Evolutionary conservation across 306 rosid genomes (phyloP).

Genomic region (Medicago ruthenica): DNA sequence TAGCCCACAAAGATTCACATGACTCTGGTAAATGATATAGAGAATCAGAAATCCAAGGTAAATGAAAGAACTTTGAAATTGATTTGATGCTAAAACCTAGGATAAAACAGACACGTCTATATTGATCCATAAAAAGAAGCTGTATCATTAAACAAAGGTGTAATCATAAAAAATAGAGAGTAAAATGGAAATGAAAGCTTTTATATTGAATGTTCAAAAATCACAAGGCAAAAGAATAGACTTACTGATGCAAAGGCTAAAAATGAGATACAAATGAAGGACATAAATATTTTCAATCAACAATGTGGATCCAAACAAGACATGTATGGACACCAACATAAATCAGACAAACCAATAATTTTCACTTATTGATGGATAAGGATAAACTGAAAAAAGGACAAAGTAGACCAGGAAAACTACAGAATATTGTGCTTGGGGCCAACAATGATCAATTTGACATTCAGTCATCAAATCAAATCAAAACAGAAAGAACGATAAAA

Average conservation of each 20-base stretch:
- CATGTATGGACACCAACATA: constrained; percentile 18
- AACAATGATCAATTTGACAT: not conserved
- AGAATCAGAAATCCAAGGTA: constrained; percentile 25
- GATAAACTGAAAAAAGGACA: constrained; percentile 3
- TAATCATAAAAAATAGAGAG: not conserved
- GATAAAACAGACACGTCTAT: not conserved
- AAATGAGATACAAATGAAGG: constrained; percentile 16
- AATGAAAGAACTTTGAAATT: constrained; percentile 38
- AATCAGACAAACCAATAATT: constrained; percentile 12
- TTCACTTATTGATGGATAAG: constrained; percentile 7
- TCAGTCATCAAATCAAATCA: constrained; percentile 3
- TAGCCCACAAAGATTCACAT: constrained; percentile 18
- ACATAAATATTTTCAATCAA: constrained; percentile 19
- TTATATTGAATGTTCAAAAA: not conserved
- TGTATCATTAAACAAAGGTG: constrained; percentile 6
- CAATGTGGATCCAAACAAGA: constrained; percentile 16
- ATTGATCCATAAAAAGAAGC: constrained; percentile 13
- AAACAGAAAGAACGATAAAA: not conserved
- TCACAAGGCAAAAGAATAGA: constrained; percentile 11
- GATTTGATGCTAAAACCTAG: constrained; percentile 30
- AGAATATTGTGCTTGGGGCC: constrained; percentile 1
- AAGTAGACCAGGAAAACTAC: constrained; percentile 23
- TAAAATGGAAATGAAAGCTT: not conserved
- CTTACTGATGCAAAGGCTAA: not conserved
- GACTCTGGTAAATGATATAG: constrained; percentile 4